Conservation (phyloP, 148 eudicot species). For the Mesembryanthemum crystallinum region DNA sequence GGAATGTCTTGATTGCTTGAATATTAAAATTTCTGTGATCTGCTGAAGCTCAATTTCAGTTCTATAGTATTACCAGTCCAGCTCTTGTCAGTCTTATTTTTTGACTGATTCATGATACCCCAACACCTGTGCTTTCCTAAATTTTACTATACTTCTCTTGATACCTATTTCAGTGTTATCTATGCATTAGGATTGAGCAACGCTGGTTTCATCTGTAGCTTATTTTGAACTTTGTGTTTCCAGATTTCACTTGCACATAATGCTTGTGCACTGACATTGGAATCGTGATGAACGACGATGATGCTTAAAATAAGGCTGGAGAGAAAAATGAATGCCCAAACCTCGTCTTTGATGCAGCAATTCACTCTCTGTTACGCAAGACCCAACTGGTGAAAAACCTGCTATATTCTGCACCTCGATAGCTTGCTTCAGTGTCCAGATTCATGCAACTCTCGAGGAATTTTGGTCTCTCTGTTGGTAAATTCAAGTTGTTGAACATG, state of each 20-base stretch:
- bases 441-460: background rate
- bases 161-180: background rate
- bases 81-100: background rate
- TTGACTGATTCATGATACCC: background rate
- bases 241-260: conserved; percentile 11
- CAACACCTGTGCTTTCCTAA: background rate
- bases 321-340: background rate
- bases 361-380: background rate
- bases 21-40: background rate
- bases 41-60: background rate
- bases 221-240: background rate
- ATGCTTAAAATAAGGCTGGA: background rate
- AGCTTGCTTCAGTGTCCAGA: background rate
- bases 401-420: background rate
- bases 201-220: background rate
- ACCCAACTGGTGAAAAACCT: background rate
- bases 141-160: background rate
- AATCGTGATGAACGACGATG: background rate
- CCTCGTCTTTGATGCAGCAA: background rate
- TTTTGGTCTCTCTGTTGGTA: background rate
- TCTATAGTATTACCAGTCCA: background rate
- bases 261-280: background rate
- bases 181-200: background rate
- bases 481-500: background rate
- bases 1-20: background rate